These are phyloP conservation scores for Firmiana major DNA, from an alignment of 345 rosid genomes.

Conservation along the genomic window DNA sequence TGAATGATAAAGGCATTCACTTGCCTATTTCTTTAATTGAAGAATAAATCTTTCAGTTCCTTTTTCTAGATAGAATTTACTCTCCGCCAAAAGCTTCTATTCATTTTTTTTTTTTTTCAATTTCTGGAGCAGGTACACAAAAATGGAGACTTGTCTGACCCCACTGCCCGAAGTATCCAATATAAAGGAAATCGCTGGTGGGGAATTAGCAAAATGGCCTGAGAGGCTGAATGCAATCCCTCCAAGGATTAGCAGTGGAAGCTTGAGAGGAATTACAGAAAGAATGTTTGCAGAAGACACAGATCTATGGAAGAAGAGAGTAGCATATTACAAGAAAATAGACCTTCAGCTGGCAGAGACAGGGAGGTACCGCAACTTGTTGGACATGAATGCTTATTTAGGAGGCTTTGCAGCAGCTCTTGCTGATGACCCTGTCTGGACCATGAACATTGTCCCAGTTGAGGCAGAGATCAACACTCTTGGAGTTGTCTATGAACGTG, in stretches of 20 bases:
- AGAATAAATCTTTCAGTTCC: not conserved
- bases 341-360: slow-evolving; percentile 55
- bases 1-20: slow-evolving; percentile 18
- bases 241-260: slow-evolving; percentile 65
- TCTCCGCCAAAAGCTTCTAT: too few species aligned
- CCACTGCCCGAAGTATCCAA: slow-evolving; percentile 70
- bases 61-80: not conserved
- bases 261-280: slow-evolving; percentile 49
- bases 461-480: slow-evolving; percentile 61
- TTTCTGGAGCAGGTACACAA: slow-evolving; percentile 56
- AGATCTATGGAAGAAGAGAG: slow-evolving; percentile 64
- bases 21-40: not conserved
- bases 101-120: not conserved
- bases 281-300: slow-evolving; percentile 49
- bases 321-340: slow-evolving; percentile 60
- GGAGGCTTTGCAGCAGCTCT: slow-evolving; percentile 94
- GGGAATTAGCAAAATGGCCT: slow-evolving; percentile 72
- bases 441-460: slow-evolving; percentile 77
- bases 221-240: slow-evolving; percentile 66
- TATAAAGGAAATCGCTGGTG: slow-evolving; percentile 62
- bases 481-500: slow-evolving; percentile 83
- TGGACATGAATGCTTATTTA: slow-evolving; percentile 79
- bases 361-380: slow-evolving; percentile 80
- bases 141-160: slow-evolving; percentile 76
- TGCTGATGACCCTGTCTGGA: slow-evolving; percentile 77